Evolutionary conservation across 2,329 filamentous ascomycete genomes (phyloP).

Genomic region (Celoporthe dispersa): DNA sequence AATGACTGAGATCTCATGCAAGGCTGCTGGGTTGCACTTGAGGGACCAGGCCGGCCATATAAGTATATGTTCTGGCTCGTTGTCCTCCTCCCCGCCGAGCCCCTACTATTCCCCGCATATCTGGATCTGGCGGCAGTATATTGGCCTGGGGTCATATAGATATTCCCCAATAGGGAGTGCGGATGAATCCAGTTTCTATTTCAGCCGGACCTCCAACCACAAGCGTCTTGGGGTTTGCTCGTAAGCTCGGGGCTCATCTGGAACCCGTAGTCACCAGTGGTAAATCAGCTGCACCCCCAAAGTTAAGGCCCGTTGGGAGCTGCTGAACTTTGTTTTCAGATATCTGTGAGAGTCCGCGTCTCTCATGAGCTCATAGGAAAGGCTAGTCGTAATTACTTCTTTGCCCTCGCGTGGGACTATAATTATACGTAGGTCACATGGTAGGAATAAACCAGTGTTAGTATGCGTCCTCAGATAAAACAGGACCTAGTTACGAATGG

Average conservation of each 20-base stretch:
- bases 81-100: neutral
- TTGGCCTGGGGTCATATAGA: neutral
- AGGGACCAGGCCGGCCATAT: neutral
- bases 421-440: neutral
- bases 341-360: neutral
- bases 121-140: slow-evolving; percentile 30
- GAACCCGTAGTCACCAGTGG: neutral
- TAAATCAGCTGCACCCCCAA: neutral
- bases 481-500: too few relatives aligned
- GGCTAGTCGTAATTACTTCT: neutral
- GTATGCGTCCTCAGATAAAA: too few relatives aligned
- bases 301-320: neutral
- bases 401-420: too few relatives aligned
- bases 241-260: neutral
- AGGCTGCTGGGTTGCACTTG: neutral
- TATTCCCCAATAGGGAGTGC: neutral
- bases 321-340: neutral
- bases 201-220: neutral
- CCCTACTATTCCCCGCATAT: neutral
- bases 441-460: too few relatives aligned
- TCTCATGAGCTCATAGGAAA: neutral
- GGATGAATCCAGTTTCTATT: neutral
- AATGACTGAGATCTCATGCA: too few relatives aligned
- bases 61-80: neutral
- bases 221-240: neutral